Base-by-base conservation (phyloP, 441 rosid species). In the Rhodomyrtus psidioides region DNA sequence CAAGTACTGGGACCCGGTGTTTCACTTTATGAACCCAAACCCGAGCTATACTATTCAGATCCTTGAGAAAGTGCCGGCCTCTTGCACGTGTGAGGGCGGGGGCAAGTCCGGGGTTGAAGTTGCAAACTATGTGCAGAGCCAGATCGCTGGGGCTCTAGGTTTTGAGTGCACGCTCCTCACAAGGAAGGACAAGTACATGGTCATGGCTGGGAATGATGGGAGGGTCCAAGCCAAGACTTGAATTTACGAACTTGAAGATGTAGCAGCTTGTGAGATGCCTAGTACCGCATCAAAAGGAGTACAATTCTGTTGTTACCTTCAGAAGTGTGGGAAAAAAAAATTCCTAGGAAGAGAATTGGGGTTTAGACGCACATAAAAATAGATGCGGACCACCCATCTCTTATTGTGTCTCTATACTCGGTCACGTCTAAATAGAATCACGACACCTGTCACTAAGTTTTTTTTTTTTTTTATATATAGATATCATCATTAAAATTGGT, bases 201-300 rank as follows among this genome's bases (percentile, higher is more conserved):
- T 92, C 88, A 88, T 94, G 87, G 98, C 99, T 1, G 95, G 96
- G 39, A 94, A 92, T 60, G 89, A 93, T 14, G 96, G 98, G 74
- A 88, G 82, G 13, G 79, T 91, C 42, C 24, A 70, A 21, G 1
- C 79, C 79, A 12, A 65, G n/a, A 21, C 34, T 70, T 70, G 79
- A 70, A 34, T 39, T 6, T 70, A 34, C 23, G n/a, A 70, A 14
- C 9, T 30, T 19, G 79, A 70, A 34, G 39, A 34, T 10, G 15
- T 70, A 19, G n/a, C 49, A 65, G 76, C 2, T 23, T 19, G 7
- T 34, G 49, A 19, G 49, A 19, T 65, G 76, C n/a, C 76, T 65
- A 23, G 7, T 65, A 34, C 19, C 46, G 7, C 49, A 34, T 65
- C 76, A 34, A 65, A 65, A 34, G 49, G 46, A 19, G 6, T 19